Evolutionary conservation across 352 stramenopile genomes (phyloP).

Genomic region (Globisporangium cederbergense): DNA sequence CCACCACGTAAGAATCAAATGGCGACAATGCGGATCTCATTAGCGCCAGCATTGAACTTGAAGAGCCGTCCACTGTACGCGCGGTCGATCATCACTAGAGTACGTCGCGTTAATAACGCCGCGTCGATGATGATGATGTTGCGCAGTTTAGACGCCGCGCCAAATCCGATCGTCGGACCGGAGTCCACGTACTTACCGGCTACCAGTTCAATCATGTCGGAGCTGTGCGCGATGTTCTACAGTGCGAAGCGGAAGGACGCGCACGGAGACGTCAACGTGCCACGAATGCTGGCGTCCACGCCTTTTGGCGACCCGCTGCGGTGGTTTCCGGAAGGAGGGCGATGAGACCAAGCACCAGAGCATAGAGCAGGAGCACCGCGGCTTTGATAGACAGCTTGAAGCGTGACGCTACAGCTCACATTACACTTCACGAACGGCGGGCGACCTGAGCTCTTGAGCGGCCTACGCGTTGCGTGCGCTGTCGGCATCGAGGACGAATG

Average conservation of each 20-base stretch:
- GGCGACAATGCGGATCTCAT: background rate
- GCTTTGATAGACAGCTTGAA: background rate
- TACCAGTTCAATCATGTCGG: background rate
- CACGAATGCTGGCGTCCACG: background rate
- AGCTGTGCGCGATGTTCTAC: background rate
- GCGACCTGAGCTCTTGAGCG: too few species aligned
- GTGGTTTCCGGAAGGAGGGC: background rate
- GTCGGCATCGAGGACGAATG: too few species aligned
- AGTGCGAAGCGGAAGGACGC: conserved; percentile 6
- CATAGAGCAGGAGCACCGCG: background rate
- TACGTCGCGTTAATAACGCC: too few species aligned
- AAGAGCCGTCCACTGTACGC: conserved; percentile 5
- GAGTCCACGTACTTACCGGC: conserved; percentile 5
- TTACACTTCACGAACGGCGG: background rate
- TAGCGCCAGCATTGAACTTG: background rate
- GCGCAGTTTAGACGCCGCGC: background rate
- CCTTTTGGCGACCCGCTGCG: background rate
- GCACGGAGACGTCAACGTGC: background rate
- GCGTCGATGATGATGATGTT: conserved; percentile 5
- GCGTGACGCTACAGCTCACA: background rate
- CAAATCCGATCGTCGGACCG: conserved; percentile 5
- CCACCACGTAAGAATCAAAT: conserved; percentile 13
- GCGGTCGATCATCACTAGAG: conserved; percentile 6
- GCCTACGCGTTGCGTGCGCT: too few species aligned
- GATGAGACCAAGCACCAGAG: background rate